Percentiles rank a stretch among this genome's conserved stretches.
Conservation (phyloP, 2,329 filamentous ascomycete genomes). For the Penicillium sp. region DNA sequence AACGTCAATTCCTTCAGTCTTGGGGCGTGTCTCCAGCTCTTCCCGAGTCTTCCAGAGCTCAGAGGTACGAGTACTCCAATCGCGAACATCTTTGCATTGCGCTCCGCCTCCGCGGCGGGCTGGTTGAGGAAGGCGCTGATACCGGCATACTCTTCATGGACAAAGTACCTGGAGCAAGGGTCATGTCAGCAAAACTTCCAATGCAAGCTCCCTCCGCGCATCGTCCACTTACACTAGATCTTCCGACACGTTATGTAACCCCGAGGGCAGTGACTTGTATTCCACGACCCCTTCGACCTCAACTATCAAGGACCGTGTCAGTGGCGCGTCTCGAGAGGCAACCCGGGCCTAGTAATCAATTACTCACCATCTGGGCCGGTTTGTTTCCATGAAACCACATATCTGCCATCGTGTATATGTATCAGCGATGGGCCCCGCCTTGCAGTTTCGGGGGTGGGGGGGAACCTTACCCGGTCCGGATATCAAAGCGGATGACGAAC, state of each 20-base stretch:
- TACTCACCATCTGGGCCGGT: conserved; percentile 59
- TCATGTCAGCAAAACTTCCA: conserved; percentile 7
- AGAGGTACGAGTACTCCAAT: conserved; percentile 83
- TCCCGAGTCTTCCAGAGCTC: conserved; percentile 75
- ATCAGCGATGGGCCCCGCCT: conserved; percentile 14
- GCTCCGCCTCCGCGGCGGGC: conserved; percentile 68
- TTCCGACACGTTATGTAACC: conserved; percentile 77
- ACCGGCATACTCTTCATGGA: conserved; percentile 76
- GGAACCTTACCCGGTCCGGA: conserved; percentile 69
- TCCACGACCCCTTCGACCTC: conserved; percentile 80
- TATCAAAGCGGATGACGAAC: conserved; percentile 86
- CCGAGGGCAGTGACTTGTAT: conserved; percentile 92
- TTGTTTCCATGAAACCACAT: conserved; percentile 83
- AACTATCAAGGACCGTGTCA: conserved; percentile 35
- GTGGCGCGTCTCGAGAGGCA: conserved; percentile 7
- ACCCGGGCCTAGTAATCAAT: conserved; percentile 2
- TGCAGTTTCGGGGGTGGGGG: conserved; percentile 1
- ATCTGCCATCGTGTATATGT: conserved; percentile 44
- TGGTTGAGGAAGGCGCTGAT: conserved; percentile 87
- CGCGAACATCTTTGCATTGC: conserved; percentile 87
- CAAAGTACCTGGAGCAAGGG: conserved; percentile 66
- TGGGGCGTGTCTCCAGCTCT: conserved; percentile 82
- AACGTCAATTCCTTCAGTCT: conserved; percentile 66
- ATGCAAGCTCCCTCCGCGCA: neutral
- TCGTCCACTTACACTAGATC: conserved; percentile 58